Evolutionary conservation across 768 basidiomycete species (phyloP).

Genomic region (Auricularia sp.): DNA sequence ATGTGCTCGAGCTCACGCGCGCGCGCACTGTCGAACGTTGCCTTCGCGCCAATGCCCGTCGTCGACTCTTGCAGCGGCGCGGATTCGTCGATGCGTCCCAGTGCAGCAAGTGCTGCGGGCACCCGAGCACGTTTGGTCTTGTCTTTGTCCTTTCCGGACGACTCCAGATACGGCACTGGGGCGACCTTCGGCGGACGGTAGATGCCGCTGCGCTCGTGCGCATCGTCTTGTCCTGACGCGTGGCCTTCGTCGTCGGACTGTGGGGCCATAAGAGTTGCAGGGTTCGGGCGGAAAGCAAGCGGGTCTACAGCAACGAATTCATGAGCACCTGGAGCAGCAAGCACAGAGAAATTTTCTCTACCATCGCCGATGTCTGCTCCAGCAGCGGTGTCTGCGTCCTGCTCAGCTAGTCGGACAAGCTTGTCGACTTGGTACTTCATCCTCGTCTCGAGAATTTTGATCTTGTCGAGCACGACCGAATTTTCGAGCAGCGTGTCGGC

Average conservation of each 20-base stretch:
- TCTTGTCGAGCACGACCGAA: conserved; percentile 80
- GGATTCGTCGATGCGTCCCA: conserved; percentile 41
- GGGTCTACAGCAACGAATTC: conserved; percentile 47
- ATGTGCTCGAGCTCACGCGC: conserved; percentile 72
- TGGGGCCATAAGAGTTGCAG: conserved; percentile 50
- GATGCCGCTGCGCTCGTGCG: conserved; percentile 30
- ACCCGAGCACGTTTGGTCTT: conserved; percentile 39
- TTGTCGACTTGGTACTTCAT: conserved; percentile 97
- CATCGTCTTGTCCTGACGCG: conserved; percentile 11
- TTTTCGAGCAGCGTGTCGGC: conserved; percentile 72
- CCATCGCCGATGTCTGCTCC: conserved; percentile 43
- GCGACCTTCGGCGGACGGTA: conserved; percentile 85
- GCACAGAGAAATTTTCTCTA: conserved; percentile 20
- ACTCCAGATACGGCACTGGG: conserved; percentile 75
- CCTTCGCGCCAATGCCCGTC: conserved; percentile 57
- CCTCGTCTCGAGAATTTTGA: conserved; percentile 70
- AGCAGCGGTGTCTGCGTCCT: conserved; percentile 32
- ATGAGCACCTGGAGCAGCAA: too few species aligned
- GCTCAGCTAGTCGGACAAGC: conserved; percentile 66
- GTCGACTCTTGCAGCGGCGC: conserved; percentile 63
- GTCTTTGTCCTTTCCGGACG: conserved; percentile 35
- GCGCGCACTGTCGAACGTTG: conserved; percentile 47
- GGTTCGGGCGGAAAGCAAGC: conserved; percentile 86
- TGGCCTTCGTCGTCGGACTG: conserved; percentile 25
- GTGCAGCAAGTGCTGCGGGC: conserved; percentile 51